Conservation (phyloP, 805 yeast species). For the Monosporozyma siamensis region DNA sequence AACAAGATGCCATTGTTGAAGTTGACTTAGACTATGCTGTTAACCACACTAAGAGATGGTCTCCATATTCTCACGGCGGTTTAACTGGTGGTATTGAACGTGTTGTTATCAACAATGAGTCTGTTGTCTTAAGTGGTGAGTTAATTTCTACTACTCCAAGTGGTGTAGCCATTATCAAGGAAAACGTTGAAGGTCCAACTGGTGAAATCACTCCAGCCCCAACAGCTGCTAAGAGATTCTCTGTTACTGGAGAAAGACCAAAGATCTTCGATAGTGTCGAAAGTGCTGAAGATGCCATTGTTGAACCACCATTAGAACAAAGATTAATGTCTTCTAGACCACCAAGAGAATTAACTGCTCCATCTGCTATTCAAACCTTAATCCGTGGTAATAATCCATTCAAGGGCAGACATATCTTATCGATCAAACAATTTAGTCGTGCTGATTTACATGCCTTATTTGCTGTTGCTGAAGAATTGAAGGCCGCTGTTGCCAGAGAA, state of each 20-base stretch:
- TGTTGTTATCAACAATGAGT: constrained; percentile 67
- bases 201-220: constrained; percentile 25
- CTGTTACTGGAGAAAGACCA: constrained; percentile 38
- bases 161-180: constrained; percentile 49
- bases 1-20: constrained; percentile 64
- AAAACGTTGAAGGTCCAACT: constrained; percentile 28
- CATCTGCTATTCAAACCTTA: constrained; percentile 68
- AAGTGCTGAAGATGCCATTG: constrained; percentile 40
- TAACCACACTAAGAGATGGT: constrained; percentile 44
- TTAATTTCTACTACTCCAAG: constrained; percentile 49
- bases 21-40: constrained; percentile 57
- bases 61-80: constrained; percentile 45
- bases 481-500: constrained; percentile 91
- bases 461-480: constrained; percentile 96
- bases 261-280: constrained; percentile 30
- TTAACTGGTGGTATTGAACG: constrained; percentile 82
- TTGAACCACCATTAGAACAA: constrained; percentile 38
- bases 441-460: constrained; percentile 86
- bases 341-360: constrained; percentile 62
- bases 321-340: constrained; percentile 61
- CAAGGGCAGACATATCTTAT: constrained; percentile 76
- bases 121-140: constrained; percentile 78
- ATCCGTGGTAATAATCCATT: constrained; percentile 83
- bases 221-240: constrained; percentile 40
- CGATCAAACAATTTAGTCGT: constrained; percentile 81